Base-by-base conservation (phyloP, 139 green algal genomes). In the Micractinium conductrix region DNA sequence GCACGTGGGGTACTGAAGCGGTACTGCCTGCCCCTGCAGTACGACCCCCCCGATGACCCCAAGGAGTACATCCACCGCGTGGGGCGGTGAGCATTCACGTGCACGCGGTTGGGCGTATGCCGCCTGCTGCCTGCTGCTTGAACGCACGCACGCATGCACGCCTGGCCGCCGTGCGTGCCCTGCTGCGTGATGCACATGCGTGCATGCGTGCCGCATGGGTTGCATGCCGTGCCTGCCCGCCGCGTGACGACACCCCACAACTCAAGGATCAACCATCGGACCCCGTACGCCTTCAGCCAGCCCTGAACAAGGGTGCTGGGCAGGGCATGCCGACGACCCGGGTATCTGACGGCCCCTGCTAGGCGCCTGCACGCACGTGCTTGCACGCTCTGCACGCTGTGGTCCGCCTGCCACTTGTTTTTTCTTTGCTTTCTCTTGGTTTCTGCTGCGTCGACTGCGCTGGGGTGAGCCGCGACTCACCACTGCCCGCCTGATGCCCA, bases 31-130 rank as follows among this genome's bases (percentile, higher is more conserved):
- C 69, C 24, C 17, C 69, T 81, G 75, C 75, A 86, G 93, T 99
- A 96, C 73, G 97, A 99, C 88, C 97, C 97, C 1, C 97, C 97
- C 10, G 96, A 99, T 79, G 97, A 99, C 85, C 97, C 97, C 0
- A 92, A 92, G 53, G 94, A 98, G 90, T 98, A 98, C 93, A 98
- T 98, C 85, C 95, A 98, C 88, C 88, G 94, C 16, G 95, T 95
- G 17, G 92, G 92, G 9, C 86, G 94, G 74, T 88, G 72, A 69
- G 81, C 37, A 16, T 0, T n/a, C n/a, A n/a, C n/a, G n/a, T n/a
- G n/a, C n/a, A n/a, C n/a, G n/a, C n/a, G n/a, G n/a, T n/a, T n/a
- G n/a, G n/a, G n/a, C n/a, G n/a, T n/a, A n/a, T n/a, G n/a, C n/a
- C n/a, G n/a, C n/a, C n/a, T n/a, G n/a, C n/a, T 82, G 30, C 33